Conservation (phyloP, 2,329 filamentous ascomycete genomes). For the Aureobasidium mangrovei region DNA sequence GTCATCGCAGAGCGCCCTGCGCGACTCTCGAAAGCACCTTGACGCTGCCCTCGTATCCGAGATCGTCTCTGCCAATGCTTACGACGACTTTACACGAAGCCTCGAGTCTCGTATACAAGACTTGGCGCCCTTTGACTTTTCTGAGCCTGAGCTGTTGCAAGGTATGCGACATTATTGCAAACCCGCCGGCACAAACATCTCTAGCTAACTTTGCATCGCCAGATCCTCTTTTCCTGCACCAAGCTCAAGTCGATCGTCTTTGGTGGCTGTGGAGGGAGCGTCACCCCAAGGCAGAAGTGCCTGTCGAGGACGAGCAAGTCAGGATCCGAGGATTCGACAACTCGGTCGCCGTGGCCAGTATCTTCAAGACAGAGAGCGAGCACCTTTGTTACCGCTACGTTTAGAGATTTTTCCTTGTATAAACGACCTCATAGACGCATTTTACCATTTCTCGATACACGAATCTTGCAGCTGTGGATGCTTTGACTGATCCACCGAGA, state of each 20-base stretch:
- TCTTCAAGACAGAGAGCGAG: conserved; percentile 18
- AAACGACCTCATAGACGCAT: too few species aligned
- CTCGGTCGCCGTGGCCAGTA: conserved; percentile 17
- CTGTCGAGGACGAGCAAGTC: conserved; percentile 18
- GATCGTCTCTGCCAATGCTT: conserved; percentile 15
- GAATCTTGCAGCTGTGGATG: too few species aligned
- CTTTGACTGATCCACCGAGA: too few species aligned
- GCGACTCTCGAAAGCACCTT: conserved; percentile 2
- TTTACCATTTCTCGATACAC: too few species aligned
- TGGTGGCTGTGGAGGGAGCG: conserved; percentile 19
- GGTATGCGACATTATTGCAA: conserved; percentile 21
- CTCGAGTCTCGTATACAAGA: conserved; percentile 18
- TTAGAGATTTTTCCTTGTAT: not conserved
- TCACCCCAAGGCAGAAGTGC: conserved; percentile 17
- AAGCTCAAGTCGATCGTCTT: conserved; percentile 16
- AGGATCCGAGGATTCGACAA: conserved; percentile 17
- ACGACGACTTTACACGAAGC: conserved; percentile 22
- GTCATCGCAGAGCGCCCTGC: conserved; percentile 17
- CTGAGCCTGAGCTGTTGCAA: conserved; percentile 18
- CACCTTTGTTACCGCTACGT: conserved; percentile 21
- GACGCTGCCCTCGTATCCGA: not conserved
- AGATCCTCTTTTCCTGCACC: conserved; percentile 18
- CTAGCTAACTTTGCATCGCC: conserved; percentile 9
- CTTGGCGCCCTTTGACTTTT: conserved; percentile 17
- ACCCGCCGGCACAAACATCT: conserved; percentile 20